Percentiles rank a stretch among this genome's conserved stretches.
phyloP scores from a whole-genome alignment of 2,329 filamentous ascomycete genomes.

The Talaromyces rugulosus region DNA sequence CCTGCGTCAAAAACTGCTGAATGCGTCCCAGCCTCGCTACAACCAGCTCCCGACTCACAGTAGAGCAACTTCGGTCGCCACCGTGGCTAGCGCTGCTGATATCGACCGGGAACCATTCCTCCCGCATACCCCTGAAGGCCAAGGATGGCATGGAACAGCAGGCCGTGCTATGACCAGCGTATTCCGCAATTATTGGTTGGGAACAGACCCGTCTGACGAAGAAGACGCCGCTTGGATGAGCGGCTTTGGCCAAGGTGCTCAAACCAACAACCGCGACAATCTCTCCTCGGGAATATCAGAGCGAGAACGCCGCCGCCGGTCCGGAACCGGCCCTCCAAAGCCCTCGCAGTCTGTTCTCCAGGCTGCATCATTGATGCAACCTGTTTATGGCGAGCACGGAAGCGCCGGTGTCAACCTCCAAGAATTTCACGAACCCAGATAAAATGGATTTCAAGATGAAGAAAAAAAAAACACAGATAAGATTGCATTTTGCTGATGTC shows the following conservation, averaged over 20 bases:
- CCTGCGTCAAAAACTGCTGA: constrained; percentile 64
- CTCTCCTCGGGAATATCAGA: constrained; percentile 44
- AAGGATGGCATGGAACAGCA: constrained; percentile 72
- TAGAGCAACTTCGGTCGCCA: constrained; percentile 44
- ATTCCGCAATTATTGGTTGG: constrained; percentile 77
- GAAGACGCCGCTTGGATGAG: constrained; percentile 65
- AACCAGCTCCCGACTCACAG: constrained; percentile 38
- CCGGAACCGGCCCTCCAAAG: constrained; percentile 55
- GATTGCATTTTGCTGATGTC: not conserved
- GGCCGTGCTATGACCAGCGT: constrained; percentile 75
- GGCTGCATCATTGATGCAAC: constrained; percentile 29
- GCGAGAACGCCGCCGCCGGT: constrained; percentile 57
- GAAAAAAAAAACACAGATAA: not conserved
- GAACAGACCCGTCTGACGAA: constrained; percentile 42
- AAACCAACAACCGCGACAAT: constrained; percentile 49
- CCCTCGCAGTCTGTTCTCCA: constrained; percentile 36
- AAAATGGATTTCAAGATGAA: constrained; percentile 3
- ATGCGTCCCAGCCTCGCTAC: constrained; percentile 41
- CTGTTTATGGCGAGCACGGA: constrained; percentile 26
- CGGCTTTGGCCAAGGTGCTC: constrained; percentile 56
- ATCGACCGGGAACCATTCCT: constrained; percentile 65
- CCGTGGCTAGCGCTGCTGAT: constrained; percentile 42
- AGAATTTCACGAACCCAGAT: constrained; percentile 31
- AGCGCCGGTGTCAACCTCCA: constrained; percentile 30
- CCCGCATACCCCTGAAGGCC: constrained; percentile 64